Conservation (phyloP, 2,329 filamentous ascomycete species). For the Penicillium sp. region DNA sequence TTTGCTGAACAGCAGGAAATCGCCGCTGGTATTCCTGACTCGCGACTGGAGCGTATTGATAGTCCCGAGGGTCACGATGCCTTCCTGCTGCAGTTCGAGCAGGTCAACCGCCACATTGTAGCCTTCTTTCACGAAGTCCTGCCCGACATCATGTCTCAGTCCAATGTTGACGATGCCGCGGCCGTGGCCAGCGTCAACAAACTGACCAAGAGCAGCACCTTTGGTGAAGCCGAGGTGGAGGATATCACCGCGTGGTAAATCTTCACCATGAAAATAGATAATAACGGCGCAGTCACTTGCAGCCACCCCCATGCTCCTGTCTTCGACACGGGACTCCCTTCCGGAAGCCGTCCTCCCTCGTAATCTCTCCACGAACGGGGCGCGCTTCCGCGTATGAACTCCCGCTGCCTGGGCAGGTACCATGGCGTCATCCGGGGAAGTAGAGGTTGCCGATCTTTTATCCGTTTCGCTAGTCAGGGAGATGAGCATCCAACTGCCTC, state of each 20-base stretch:
- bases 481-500: constrained; percentile 49
- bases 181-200: constrained; percentile 61
- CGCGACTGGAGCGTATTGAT: constrained; percentile 82
- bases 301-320: constrained; percentile 28
- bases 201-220: constrained; percentile 83
- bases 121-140: constrained; percentile 80
- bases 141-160: constrained; percentile 81
- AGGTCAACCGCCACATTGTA: constrained; percentile 87
- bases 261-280: constrained; percentile 6
- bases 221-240: constrained; percentile 93
- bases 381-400: neutral
- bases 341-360: constrained; percentile 4
- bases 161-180: constrained; percentile 52
- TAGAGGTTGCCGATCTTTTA: constrained; percentile 41
- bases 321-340: constrained; percentile 17
- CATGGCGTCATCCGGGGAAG: constrained; percentile 34
- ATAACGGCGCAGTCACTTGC: constrained; percentile 36
- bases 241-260: constrained; percentile 91
- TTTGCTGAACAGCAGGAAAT: constrained; percentile 96
- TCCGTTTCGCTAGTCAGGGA: constrained; percentile 44
- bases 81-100: constrained; percentile 94
- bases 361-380: neutral
- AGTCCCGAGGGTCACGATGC: constrained; percentile 95
- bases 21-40: constrained; percentile 76
- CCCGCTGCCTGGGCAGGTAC: constrained; percentile 15